Conservation (phyloP, 1,139 yeast genomes). For the Sugiyamaella neomexicana region DNA sequence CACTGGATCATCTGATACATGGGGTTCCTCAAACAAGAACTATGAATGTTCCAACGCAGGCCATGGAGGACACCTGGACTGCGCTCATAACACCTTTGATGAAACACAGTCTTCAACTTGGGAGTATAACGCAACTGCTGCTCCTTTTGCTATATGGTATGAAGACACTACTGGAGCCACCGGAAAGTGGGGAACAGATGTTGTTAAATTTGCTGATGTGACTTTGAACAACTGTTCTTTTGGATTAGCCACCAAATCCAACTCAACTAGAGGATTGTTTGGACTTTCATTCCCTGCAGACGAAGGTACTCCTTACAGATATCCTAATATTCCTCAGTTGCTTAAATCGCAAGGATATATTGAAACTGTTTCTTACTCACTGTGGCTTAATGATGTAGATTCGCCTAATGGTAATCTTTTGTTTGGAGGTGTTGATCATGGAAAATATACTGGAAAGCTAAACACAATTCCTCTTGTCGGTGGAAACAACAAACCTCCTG, state of each 20-base stretch:
- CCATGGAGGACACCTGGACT: slow-evolving; percentile 13
- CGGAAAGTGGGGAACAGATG: slow-evolving; percentile 54
- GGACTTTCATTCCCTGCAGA: slow-evolving; percentile 47
- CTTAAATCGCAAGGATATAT: slow-evolving; percentile 31
- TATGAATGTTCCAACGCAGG: too few relatives aligned
- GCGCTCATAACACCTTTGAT: slow-evolving; percentile 28
- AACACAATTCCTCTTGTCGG: slow-evolving; percentile 17
- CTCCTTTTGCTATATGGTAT: slow-evolving; percentile 53
- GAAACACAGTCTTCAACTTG: slow-evolving; percentile 23
- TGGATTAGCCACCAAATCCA: slow-evolving; percentile 49
- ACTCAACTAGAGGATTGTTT: slow-evolving; percentile 50
- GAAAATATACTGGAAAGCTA: slow-evolving; percentile 49
- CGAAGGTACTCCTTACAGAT: background rate
- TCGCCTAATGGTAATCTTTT: slow-evolving; percentile 49
- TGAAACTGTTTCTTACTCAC: slow-evolving; percentile 50
- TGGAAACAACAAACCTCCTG: too few relatives aligned
- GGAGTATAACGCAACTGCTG: slow-evolving; percentile 20
- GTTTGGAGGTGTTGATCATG: slow-evolving; percentile 61
- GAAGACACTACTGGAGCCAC: slow-evolving; percentile 53
- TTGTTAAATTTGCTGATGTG: slow-evolving; percentile 42
- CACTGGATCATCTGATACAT: slow-evolving; percentile 69
- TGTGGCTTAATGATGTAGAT: slow-evolving; percentile 49
- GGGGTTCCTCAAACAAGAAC: slow-evolving; percentile 47
- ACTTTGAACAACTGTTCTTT: slow-evolving; percentile 45
- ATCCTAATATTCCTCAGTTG: slow-evolving; percentile 16